Conservation (phyloP, 371 early-diverging fungal genomes). For the Rhizopus delemar region DNA sequence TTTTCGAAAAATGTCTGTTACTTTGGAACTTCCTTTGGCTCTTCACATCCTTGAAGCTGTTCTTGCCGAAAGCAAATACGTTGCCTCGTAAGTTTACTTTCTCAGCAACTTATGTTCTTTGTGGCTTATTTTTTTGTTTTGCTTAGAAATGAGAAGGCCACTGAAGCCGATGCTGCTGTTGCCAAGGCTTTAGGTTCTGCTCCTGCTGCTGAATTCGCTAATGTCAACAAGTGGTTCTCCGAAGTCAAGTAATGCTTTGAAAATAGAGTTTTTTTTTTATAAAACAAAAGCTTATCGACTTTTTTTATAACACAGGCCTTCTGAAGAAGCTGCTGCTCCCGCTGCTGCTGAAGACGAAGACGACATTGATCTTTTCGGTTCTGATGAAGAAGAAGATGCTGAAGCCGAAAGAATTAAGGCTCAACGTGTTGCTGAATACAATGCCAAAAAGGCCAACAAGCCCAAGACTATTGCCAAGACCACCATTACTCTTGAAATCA, state of each 20-base stretch:
- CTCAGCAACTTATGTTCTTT: background rate
- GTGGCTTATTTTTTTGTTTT: constrained; percentile 25
- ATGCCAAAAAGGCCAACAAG: constrained; percentile 91
- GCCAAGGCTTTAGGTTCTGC: constrained; percentile 48
- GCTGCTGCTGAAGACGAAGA: constrained; percentile 84
- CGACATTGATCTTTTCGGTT: constrained; percentile 95
- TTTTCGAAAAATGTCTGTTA: constrained; percentile 49
- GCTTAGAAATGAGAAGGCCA: constrained; percentile 28
- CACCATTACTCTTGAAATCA: constrained; percentile 88
- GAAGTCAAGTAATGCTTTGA: constrained; percentile 42
- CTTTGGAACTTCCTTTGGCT: constrained; percentile 61
- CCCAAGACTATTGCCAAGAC: constrained; percentile 93
- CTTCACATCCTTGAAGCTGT: constrained; percentile 71
- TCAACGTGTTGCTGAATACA: constrained; percentile 90
- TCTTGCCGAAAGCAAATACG: constrained; percentile 74
- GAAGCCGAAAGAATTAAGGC: constrained; percentile 88
- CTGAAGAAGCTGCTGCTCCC: constrained; percentile 53
- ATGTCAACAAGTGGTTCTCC: constrained; percentile 46
- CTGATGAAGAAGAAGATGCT: constrained; percentile 90
- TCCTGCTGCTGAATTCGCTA: constrained; percentile 44
- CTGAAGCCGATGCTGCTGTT: constrained; percentile 43
- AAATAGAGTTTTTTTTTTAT: background rate
- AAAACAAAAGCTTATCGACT: background rate
- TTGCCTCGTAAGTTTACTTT: constrained; percentile 59
- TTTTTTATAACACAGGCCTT: constrained; percentile 14